Conservation (phyloP, 257 asterid genomes). For the Solanum clarkiae region DNA sequence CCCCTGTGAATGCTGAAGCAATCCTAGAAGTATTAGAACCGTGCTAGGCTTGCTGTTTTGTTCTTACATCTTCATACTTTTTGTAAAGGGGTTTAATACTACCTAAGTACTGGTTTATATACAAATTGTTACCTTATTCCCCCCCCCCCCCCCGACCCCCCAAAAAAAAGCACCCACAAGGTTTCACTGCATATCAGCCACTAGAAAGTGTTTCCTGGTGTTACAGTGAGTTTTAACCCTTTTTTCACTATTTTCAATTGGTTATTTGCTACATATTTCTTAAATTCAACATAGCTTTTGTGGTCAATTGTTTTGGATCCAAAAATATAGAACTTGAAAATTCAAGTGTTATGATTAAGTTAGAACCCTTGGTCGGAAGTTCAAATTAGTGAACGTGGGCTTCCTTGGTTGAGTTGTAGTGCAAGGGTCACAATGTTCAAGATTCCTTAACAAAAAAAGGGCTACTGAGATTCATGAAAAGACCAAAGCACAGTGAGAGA, state of each 20-base stretch:
- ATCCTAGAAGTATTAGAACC: no score
- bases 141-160: no score
- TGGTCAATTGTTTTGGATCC: neutral
- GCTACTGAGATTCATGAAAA: neutral
- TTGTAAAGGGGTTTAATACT: no score
- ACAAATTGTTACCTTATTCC: no score
- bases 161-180: neutral
- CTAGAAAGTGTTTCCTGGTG: neutral
- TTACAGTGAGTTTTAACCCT: neutral
- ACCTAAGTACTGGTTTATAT: no score
- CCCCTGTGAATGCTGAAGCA: no score
- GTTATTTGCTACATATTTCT: neutral
- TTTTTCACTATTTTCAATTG: neutral
- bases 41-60: no score
- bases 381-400: neutral
- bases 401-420: neutral
- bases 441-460: neutral
- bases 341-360: neutral
- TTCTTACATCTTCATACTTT: no score
- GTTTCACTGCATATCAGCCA: neutral
- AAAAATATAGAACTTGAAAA: neutral
- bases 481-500: neutral
- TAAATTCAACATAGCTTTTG: neutral
- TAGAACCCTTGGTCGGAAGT: neutral
- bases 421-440: neutral